A percentile compares a stretch with the other conserved stretches of the same genome.
phyloP scores from a whole-genome alignment of 305 asterid genomes.

The Nicotiana rustica region DNA sequence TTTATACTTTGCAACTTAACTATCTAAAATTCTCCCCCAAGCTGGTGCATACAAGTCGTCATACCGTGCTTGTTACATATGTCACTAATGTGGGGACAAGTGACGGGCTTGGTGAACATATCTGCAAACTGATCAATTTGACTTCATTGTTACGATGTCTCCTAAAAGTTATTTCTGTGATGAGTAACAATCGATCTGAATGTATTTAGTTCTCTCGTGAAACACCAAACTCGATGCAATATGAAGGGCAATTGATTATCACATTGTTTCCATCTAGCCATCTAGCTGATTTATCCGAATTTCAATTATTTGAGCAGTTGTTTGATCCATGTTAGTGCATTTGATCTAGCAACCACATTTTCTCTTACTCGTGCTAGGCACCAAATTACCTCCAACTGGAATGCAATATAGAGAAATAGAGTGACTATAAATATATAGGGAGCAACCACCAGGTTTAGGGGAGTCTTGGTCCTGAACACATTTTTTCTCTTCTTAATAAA shows the following conservation, averaged over 20 bases:
- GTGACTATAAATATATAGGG: slow-evolving; percentile 19
- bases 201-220: neutral
- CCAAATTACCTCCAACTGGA: slow-evolving; percentile 1
- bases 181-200: neutral
- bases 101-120: neutral
- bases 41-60: neutral
- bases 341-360: slow-evolving; percentile 11
- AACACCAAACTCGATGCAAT: neutral
- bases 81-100: slow-evolving; percentile 22
- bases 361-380: slow-evolving; percentile 12
- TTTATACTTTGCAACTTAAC: neutral
- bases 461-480: slow-evolving; percentile 10
- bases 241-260: neutral
- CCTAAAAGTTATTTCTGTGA: slow-evolving; percentile 25
- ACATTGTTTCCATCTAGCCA: neutral
- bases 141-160: slow-evolving; percentile 1
- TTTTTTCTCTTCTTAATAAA: neutral
- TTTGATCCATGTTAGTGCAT: slow-evolving; percentile 8
- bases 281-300: neutral
- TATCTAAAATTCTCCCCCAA: slow-evolving; percentile 9
- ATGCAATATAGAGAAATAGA: neutral
- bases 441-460: slow-evolving; percentile 14
- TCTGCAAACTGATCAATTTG: neutral
- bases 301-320: slow-evolving; percentile 11
- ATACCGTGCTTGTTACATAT: neutral